Evolutionary conservation across 2,329 filamentous ascomycete genomes (phyloP), one percentile per base, ranked within the genome.

Genomic region (Plenodomus tracheiphilus): DNA sequence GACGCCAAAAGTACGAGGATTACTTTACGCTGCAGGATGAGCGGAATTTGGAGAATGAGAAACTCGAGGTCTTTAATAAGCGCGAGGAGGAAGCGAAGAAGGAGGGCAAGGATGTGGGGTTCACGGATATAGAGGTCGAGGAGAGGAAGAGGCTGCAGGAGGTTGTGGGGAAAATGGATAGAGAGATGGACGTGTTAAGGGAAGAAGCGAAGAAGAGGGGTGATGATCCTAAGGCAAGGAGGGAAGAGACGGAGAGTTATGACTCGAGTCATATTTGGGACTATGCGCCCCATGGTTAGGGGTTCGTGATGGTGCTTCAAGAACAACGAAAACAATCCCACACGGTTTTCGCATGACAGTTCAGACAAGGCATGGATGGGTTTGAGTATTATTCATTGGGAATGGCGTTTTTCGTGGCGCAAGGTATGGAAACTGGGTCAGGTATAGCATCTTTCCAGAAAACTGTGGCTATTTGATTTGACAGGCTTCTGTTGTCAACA

Each of bases 1-100:
- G 74, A 2, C 73, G 76, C 21, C 66, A 75, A 13, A 71, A 76
- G 46, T 83, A 79, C 44, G 72, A 79, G 28, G 66, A 74, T 7
- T 84, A 76, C 64, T 76, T 80, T 46, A 74, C 77, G 44, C 63
- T 79, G 46, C 69, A 75, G 36, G 75, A 71, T 30, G 57, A 74
- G 32, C 72, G 74, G 45, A 68, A 76, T 18, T 66, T 74, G 21
- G 63, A 74, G 19, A 70, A 74, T 46, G 60, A 71, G 25, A 70
- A 78, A 53, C 51, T 80, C 37, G 59, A 71, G 4, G 53, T 36
- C 6, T 76, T 74, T 70, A 62, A 66, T 38, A 69, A 75, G 50
- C 68, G 73, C 19, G 64, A 58, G 22, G 68, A 60, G 32, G 68
- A 71, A 41, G 68, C 66, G 1, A 62, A 65, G 44, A 58, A 69